Evolutionary conservation across 257 asterid species (phyloP), one percentile per base, ranked within the genome.

Genomic region (Voacanga thouarsii): DNA sequence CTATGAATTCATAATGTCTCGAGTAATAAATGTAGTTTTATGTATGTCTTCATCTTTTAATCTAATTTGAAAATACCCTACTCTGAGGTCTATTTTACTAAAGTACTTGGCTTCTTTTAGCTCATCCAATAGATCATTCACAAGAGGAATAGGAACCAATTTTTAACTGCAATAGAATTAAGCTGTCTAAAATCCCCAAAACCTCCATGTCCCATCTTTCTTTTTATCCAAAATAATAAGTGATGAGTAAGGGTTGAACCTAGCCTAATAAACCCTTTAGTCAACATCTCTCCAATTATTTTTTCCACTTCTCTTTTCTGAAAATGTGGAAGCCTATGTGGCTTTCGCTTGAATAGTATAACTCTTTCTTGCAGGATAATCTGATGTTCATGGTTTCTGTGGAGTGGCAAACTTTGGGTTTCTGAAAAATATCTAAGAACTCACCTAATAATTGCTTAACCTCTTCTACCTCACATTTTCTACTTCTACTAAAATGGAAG

Each of bases 21-120:
- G 41, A 23, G 8, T 81, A 61, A 0, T 3, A 12, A 64, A 78
- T 0, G 77, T 57, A 4, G 81, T 80, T 24, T 75, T 63, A 0
- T 14, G 26, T 0, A 63, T 19, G 3, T 56, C 66, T 0, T n/a
- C 44, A 0, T 2, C 26, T 6, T 7, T 26, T 71, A 83, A 1
- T 72, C 39, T 59, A 2, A 83, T 53, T 12, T 80, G 75, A 24
- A 70, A 57, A 44, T 75, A 83, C 0, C 86, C 74, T 0, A 44
- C 50, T 7, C 81, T 37, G 3, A 83, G 12, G 19, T 83, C 80
- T 0, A 83, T 5, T 7, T 83, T 83, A 5, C 75, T 28, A n/a
- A 82, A 82, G 5, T 28, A 6, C 6, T 4, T 51, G 0, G 74
- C 79, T 16, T 24, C 14, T 3, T 19, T 3, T 24, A 68, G 28